A percentile compares a stretch with the other conserved stretches of the same genome.
Conservation (phyloP, 164 flowering plant genomes). For the Vitis labrusca region DNA sequence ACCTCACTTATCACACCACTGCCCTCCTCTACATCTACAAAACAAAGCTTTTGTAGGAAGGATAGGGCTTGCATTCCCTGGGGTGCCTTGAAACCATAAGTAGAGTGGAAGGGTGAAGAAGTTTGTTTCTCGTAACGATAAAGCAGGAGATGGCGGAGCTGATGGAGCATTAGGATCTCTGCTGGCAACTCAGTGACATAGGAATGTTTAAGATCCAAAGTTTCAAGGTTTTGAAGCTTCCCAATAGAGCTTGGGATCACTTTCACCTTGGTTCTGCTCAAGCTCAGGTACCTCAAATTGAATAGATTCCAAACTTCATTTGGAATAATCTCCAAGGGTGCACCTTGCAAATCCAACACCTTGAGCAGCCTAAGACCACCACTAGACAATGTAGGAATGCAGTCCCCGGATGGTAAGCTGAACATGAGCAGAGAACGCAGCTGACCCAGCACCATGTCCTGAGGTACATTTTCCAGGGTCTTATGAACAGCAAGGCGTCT, state of each 20-base stretch:
- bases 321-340: constrained; percentile 21
- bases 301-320: constrained; percentile 16
- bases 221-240: constrained; percentile 29
- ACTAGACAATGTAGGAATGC: not conserved
- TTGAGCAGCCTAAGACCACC: constrained; percentile 20
- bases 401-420: not conserved
- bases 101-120: constrained; percentile 4
- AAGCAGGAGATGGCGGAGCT: constrained; percentile 32
- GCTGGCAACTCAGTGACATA: constrained; percentile 22
- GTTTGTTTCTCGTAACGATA: constrained; percentile 11
- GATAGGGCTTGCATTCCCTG: constrained; percentile 17
- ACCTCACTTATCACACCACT: constrained; percentile 14
- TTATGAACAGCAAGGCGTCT: constrained; percentile 18
- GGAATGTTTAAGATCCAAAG: constrained; percentile 31
- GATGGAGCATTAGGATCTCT: constrained; percentile 24
- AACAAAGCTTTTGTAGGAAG: constrained; percentile 26
- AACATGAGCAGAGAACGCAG: constrained; percentile 18
- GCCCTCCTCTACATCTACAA: constrained; percentile 14
- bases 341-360: constrained; percentile 35
- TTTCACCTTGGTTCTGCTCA: constrained; percentile 25
- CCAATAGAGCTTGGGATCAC: constrained; percentile 26
- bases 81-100: constrained; percentile 23
- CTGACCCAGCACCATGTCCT: not conserved
- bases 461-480: not conserved
- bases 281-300: constrained; percentile 25